phyloP scores from a whole-genome alignment of 768 basidiomycete species.

The Fomitopsis pulvina region DNA sequence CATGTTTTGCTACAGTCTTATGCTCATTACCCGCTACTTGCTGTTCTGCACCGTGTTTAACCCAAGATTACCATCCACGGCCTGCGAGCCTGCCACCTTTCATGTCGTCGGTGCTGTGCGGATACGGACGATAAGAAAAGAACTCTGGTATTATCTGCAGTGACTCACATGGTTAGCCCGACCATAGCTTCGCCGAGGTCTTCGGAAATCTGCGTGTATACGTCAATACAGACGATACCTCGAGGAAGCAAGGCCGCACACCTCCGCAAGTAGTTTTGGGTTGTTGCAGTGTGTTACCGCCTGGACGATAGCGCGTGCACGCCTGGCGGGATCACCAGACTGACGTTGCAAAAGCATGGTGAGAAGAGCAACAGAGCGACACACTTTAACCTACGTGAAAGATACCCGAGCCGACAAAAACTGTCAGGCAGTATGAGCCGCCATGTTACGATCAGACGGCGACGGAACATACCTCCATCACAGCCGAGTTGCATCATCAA shows the following conservation, averaged over 20 bases:
- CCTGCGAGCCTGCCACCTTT: conserved; percentile 65
- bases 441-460: neutral
- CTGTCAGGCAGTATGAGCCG: conserved; percentile 32
- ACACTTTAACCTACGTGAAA: conserved; percentile 61
- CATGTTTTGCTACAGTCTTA: neutral
- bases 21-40: neutral
- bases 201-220: conserved; percentile 54
- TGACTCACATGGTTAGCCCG: conserved; percentile 75
- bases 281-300: conserved; percentile 97
- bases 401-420: conserved; percentile 97
- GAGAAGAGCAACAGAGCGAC: neutral
- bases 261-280: conserved; percentile 85
- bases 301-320: conserved; percentile 94
- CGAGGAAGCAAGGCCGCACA: conserved; percentile 20
- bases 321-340: conserved; percentile 91
- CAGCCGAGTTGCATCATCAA: conserved; percentile 99
- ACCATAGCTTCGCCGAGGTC: conserved; percentile 91
- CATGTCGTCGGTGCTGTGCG: conserved; percentile 50
- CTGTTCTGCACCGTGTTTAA: neutral
- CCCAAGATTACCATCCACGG: conserved; percentile 52
- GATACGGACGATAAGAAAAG: neutral
- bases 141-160: neutral
- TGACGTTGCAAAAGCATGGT: conserved; percentile 24
- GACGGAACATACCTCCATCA: conserved; percentile 70
- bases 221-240: neutral